Evolutionary conservation across 176 grass and related monocot species (phyloP), one percentile per base, ranked within the genome.

Genomic region (Thinopyrum elongatum): DNA sequence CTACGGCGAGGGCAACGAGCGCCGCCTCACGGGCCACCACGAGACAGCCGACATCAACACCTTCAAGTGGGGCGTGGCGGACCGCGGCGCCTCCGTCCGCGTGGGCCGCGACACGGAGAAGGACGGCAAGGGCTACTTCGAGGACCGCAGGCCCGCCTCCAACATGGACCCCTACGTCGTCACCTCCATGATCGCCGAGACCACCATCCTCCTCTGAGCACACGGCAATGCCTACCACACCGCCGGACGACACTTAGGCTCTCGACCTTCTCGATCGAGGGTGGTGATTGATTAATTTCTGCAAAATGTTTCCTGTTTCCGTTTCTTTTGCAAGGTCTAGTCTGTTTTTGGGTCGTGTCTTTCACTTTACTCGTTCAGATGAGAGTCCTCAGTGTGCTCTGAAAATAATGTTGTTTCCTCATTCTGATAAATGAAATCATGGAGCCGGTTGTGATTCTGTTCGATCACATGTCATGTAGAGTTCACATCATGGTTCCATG

Each of bases 31-130:
- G 6, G 93, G 93, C 1, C 93, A 38, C 55, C 96, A 98, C 75
- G 96, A 98, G 91, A 98, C 96, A 34, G 93, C 96, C 10, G 93
- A 98, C 86, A 95, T 98, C 75, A 95, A 92, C 88, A 98, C 96
- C 76, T 98, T 98, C 82, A 85, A 89, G 66, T 98, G 96, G 91
- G 91, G 94, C 72, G 94, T 96, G 34, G 94, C 94, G 42, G 78
- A 96, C 85, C 94, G 94, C 68, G 94, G 94, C 71, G 94, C 94
- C 31, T 96, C 94, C 72, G 84, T 96, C 77, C 85, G 91, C 28
- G 91, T 96, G 5, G 94, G 94, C 1, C 94, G 91, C 60, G 94
- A 96, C 87, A 96, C 94, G 1, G 89, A 96, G 84, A 88, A 86
- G 78, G 91, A 92, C 4, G 91, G 94, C 78, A 96, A 96, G 90